Percentiles rank a stretch among this genome's conserved stretches.
Evolutionary conservation across 441 rosid genomes (phyloP).

Genomic region (Eutrema salsugineum): DNA sequence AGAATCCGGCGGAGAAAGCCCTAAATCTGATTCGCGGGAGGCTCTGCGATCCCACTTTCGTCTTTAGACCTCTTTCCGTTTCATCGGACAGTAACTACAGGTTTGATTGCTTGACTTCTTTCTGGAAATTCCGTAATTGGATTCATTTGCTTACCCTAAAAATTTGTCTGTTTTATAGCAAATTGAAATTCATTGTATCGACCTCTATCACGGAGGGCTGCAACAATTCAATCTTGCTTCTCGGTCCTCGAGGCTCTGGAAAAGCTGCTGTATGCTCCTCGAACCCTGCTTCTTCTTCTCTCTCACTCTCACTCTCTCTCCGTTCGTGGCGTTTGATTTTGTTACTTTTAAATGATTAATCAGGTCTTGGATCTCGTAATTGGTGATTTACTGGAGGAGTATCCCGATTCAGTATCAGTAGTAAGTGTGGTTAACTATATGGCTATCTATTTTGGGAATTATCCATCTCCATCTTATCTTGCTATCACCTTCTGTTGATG

Average conservation of each 20-base stretch:
- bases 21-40: conserved; percentile 61
- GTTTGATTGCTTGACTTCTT: conserved; percentile 31
- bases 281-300: not conserved
- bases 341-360: not conserved
- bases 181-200: conserved; percentile 72
- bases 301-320: not conserved
- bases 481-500: conserved; percentile 25
- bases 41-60: conserved; percentile 62
- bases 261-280: conserved; percentile 60
- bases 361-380: conserved; percentile 92
- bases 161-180: conserved; percentile 44
- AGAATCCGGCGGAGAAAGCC: conserved; percentile 48
- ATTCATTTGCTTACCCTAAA: not conserved
- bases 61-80: conserved; percentile 57
- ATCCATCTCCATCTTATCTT: conserved; percentile 5
- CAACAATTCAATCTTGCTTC: conserved; percentile 90
- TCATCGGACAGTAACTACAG: conserved; percentile 83
- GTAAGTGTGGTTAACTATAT: conserved; percentile 41
- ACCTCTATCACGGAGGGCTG: conserved; percentile 78
- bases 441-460: not conserved
- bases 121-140: not conserved
- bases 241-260: conserved; percentile 97
- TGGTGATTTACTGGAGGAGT: conserved; percentile 55
- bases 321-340: not conserved
- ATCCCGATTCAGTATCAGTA: conserved; percentile 69